phyloP scores from a whole-genome alignment of 805 yeast genomes.

The Suhomyces sp. region DNA sequence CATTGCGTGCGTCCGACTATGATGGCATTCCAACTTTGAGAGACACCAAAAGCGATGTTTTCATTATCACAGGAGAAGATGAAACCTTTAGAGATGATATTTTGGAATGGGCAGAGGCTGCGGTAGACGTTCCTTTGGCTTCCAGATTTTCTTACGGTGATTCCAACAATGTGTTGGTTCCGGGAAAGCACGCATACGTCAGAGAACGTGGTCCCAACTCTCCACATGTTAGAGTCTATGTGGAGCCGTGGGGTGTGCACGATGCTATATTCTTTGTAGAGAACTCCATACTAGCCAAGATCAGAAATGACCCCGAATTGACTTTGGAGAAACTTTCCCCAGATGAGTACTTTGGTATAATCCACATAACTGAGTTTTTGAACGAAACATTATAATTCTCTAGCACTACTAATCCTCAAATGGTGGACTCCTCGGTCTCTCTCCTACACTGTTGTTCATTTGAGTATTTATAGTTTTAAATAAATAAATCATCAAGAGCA shows the following conservation, averaged over 20 bases:
- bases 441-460: too few species aligned
- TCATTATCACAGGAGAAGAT: constrained; percentile 35
- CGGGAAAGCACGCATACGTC: constrained; percentile 9
- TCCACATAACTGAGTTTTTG: constrained; percentile 21
- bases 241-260: constrained; percentile 40
- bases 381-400: constrained; percentile 17
- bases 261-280: constrained; percentile 29
- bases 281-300: constrained; percentile 15
- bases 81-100: constrained; percentile 38
- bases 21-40: constrained; percentile 12
- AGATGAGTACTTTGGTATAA: constrained; percentile 19
- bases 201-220: constrained; percentile 11
- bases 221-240: constrained; percentile 20
- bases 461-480: too few species aligned
- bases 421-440: too few species aligned
- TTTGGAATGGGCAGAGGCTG: constrained; percentile 31
- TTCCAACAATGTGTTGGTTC: constrained; percentile 14
- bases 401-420: too few species aligned
- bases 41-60: constrained; percentile 7
- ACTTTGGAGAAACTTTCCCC: constrained; percentile 4
- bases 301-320: constrained; percentile 4
- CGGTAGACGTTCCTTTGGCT: constrained; percentile 26
- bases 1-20: constrained; percentile 27
- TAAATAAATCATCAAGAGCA: too few species aligned
- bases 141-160: constrained; percentile 22